Percentiles rank a stretch among this genome's conserved stretches.
phyloP scores from a whole-genome alignment of 192 early-diverging fungal species.

The Linnemannia zychae region DNA sequence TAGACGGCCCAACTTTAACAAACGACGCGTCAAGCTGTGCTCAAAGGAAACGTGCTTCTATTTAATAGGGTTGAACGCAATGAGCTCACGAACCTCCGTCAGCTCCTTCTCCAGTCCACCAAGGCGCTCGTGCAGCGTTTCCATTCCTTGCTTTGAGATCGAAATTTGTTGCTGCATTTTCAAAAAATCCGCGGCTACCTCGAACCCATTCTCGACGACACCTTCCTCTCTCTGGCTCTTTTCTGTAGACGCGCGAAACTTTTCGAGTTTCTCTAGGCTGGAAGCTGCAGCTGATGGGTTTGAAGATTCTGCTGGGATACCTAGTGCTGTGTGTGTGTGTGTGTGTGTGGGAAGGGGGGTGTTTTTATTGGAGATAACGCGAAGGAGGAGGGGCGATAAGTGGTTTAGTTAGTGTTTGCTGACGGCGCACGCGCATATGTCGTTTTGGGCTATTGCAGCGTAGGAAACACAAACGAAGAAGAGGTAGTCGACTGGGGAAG shows the following conservation, averaged over 20 bases:
- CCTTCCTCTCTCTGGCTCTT: conserved; percentile 47
- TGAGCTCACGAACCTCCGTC: conserved; percentile 43
- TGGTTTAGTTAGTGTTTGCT: too few species aligned
- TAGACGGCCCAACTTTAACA: neutral
- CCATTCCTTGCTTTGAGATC: conserved; percentile 32
- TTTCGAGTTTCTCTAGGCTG: conserved; percentile 25
- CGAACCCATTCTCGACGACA: conserved; percentile 49
- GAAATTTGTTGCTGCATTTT: conserved; percentile 48
- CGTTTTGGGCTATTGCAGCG: too few species aligned
- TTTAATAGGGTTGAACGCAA: conserved; percentile 43
- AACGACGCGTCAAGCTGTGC: neutral
- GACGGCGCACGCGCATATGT: too few species aligned
- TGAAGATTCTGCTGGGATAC: neutral
- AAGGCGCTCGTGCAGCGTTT: conserved; percentile 43
- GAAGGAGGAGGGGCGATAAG: neutral
- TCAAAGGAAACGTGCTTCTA: conserved; percentile 1
- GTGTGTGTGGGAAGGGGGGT: neutral
- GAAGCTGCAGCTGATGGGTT: neutral
- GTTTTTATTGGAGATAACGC: neutral
- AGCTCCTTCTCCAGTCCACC: conserved; percentile 36
- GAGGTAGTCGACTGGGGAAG: too few species aligned
- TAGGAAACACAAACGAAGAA: too few species aligned
- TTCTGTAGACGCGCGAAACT: conserved; percentile 38
- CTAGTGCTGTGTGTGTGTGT: neutral
- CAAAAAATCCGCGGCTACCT: conserved; percentile 39